These are phyloP conservation scores for Erythrobasidium yunnanense DNA, from an alignment of 768 basidiomycete species.

Conservation along the genomic window DNA sequence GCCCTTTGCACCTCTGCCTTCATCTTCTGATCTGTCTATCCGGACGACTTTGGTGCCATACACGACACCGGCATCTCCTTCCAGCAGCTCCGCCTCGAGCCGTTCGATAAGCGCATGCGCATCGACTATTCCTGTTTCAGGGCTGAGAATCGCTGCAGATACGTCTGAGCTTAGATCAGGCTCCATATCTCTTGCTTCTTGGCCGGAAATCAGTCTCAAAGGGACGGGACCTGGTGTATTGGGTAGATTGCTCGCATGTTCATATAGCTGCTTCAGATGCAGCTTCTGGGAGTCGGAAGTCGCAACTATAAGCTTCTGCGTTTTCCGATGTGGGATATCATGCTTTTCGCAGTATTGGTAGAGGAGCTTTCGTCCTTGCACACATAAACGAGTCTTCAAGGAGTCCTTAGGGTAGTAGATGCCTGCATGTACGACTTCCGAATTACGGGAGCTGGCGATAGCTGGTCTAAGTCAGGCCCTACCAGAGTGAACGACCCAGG, in stretches of 20 bases:
- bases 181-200: slow-evolving; percentile 62
- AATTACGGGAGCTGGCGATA: slow-evolving; percentile 51
- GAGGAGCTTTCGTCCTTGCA: slow-evolving; percentile 72
- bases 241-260: slow-evolving; percentile 51
- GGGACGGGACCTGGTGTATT: slow-evolving; percentile 47
- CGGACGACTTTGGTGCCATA: slow-evolving; percentile 74
- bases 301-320: slow-evolving; percentile 85
- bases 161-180: slow-evolving; percentile 69
- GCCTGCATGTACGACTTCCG: slow-evolving; percentile 84
- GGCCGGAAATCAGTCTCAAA: slow-evolving; percentile 57
- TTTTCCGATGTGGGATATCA: slow-evolving; percentile 58
- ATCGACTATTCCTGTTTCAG: slow-evolving; percentile 81
- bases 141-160: slow-evolving; percentile 62
- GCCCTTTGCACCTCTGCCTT: slow-evolving; percentile 30
- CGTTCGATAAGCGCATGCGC: slow-evolving; percentile 72
- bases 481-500: slow-evolving; percentile 50
- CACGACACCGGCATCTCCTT: slow-evolving; percentile 60
- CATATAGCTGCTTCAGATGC: slow-evolving; percentile 61
- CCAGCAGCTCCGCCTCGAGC: slow-evolving; percentile 63
- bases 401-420: slow-evolving; percentile 51
- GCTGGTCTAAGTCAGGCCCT: not conserved
- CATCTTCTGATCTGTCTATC: slow-evolving; percentile 50
- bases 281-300: slow-evolving; percentile 50
- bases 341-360: slow-evolving; percentile 61
- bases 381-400: slow-evolving; percentile 71